Evolutionary conservation across 441 rosid species (phyloP), one percentile per base, ranked within the genome.

Genomic region (Pelargonium myrrhifolium): DNA sequence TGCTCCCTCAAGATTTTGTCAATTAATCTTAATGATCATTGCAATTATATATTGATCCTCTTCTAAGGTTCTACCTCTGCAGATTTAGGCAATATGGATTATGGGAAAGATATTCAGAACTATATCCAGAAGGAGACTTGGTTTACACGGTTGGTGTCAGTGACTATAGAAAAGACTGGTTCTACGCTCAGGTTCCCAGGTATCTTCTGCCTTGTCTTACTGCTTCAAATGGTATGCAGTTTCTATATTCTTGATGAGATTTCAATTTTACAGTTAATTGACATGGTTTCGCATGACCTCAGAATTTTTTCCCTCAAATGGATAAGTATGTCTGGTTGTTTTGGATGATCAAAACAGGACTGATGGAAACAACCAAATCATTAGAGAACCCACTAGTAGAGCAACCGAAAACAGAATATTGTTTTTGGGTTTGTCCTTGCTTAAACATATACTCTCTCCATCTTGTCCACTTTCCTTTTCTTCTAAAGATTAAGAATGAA

Each of bases 21-120:
- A 31, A 31, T 31, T 4, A 26, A 26, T 26, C 31, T 26, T 26
- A 3, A 17, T 17, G 22, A 51, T 53, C 59, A 53, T 53, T 53
- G 31, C 31, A 26, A 26, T 9, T 55, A 55, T 7, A 55, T 17
- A 21, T 55, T 18, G 56, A 31, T 31, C 49, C 12, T 43, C 12
- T 7, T 28, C 56, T 74, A 64, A 12, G 35, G 35, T 5, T 31
- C 35, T 31, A 31, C 26, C 26, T n/a, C 63, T 20, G 58, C 77
- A 85, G 84, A 71, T 89, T 49, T 74, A 77, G 93, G 75, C 96
- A 87, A 18, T 87, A 89, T 24, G 96, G 96, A 20, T 69, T 89
- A 22, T 89, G 96, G 96, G 85, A 81, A 70, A 71, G 90, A 65
- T 89, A 84, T 73, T 24, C 85, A 42, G 87, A 85, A 65, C n/a